phyloP scores from a whole-genome alignment of 2,329 filamentous ascomycete genomes.

The Clonostachys solani region DNA sequence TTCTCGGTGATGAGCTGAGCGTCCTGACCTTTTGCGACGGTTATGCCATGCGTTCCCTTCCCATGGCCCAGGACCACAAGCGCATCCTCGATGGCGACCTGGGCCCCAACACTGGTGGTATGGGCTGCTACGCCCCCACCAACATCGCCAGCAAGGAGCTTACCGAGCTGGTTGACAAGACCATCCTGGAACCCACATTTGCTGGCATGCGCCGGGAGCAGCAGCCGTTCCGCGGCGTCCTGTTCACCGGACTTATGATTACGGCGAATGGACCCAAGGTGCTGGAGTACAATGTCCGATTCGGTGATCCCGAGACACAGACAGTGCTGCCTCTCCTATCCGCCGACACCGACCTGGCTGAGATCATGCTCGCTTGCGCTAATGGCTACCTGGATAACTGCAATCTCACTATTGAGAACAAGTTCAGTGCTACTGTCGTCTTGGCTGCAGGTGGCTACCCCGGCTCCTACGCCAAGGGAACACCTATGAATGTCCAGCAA shows the following conservation, averaged over 20 bases:
- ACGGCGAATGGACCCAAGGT: constrained; percentile 76
- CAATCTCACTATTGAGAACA: constrained; percentile 60
- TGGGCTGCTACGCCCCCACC: constrained; percentile 96
- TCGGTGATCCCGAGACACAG: constrained; percentile 90
- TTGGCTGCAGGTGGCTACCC: constrained; percentile 91
- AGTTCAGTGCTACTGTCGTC: constrained; percentile 88
- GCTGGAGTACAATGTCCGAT: constrained; percentile 90
- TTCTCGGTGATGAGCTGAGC: constrained; percentile 88
- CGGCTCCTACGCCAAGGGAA: constrained; percentile 78
- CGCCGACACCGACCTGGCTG: constrained; percentile 75
- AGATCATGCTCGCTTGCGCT: constrained; percentile 83
- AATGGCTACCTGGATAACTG: constrained; percentile 70
- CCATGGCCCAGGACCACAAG: constrained; percentile 96
- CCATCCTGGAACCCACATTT: constrained; percentile 82
- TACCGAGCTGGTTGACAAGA: constrained; percentile 70
- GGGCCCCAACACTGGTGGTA: constrained; percentile 92
- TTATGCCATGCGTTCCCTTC: constrained; percentile 75
- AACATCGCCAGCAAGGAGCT: constrained; percentile 71
- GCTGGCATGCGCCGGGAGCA: constrained; percentile 82
- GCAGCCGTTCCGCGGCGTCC: constrained; percentile 67
- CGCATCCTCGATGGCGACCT: constrained; percentile 84
- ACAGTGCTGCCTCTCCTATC: constrained; percentile 77
- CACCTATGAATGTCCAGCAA: constrained; percentile 43
- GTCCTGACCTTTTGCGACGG: constrained; percentile 92
- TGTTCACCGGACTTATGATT: constrained; percentile 94